A percentile compares a stretch with the other conserved stretches of the same genome.
These are phyloP conservation scores for Rhynchospora breviuscula DNA, from an alignment of 176 grass and related monocot species.

Conservation along the genomic window DNA sequence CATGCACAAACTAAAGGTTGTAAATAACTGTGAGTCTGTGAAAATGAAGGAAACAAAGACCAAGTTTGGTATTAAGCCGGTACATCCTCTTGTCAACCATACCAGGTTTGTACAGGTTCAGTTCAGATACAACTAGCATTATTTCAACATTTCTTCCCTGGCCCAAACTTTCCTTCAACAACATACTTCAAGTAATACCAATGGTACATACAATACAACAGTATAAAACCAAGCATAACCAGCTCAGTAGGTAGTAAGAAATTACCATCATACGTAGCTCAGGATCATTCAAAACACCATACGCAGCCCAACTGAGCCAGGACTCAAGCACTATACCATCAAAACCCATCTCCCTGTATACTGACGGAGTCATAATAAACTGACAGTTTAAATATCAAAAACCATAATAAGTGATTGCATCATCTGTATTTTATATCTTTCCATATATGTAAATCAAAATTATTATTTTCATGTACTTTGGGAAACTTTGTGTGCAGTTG, in stretches of 20 bases:
- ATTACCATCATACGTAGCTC: constrained; percentile 56
- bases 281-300: constrained; percentile 76
- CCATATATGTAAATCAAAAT: constrained; percentile 8
- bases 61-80: not conserved
- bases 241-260: not conserved
- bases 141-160: constrained; percentile 12
- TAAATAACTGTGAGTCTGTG: not conserved
- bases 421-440: constrained; percentile 15
- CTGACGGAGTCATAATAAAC: constrained; percentile 40
- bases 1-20: not conserved
- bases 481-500: not conserved
- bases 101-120: constrained; percentile 8
- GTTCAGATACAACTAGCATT: constrained; percentile 12
- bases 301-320: constrained; percentile 89
- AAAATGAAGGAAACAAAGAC: not conserved
- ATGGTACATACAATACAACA: not conserved
- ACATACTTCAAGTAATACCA: too few species aligned
- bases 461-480: not conserved
- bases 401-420: not conserved
- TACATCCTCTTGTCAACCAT: not conserved
- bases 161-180: not conserved
- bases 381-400: constrained; percentile 18
- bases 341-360: constrained; percentile 88
- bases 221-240: not conserved
- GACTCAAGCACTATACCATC: constrained; percentile 93